Evolutionary conservation across 2,329 filamentous ascomycete species (phyloP), one percentile per base, ranked within the genome.

Genomic region (Acephala macrosclerotiorum): DNA sequence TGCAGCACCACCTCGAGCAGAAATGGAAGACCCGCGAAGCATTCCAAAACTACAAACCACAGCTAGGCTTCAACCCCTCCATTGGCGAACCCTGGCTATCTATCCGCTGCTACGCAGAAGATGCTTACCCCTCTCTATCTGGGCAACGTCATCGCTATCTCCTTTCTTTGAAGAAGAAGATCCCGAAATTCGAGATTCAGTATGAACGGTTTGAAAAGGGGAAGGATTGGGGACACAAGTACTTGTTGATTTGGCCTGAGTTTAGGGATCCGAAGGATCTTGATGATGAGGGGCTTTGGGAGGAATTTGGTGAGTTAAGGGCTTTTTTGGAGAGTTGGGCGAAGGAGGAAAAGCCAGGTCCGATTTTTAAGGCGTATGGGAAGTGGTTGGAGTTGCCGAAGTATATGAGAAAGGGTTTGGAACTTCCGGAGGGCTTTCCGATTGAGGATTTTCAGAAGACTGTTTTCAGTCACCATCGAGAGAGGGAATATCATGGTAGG

Each of bases 61-160:
- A 58, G 20, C 33, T 63, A 18, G 61, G 53, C 22, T 63, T 22
- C 36, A 56, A 63, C 40, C 38, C 40, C 1, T 20, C 18, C 6
- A 58, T 55, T 26, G 61, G 53, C n/a, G 61, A 58, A 22, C 61
- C 61, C 7, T 63, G 61, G 61, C 36, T 63, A 18, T 38, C 61
- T 12, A n/a, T 58, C 12, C 53, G 61, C 11, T 63, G 12, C 22
- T 63, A 63, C 36, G 53, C 38, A 16, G 18, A 35, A 7, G 53
- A 63, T 35, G n/a, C 53, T 1, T 63, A 58, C 29, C 53, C 53
- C 5, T 38, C 61, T 22, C 22, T 63, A 3, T 47, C 20, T 6
- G 57, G 57, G 2, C 16, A 8, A 8, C 18, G n/a, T 20, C 16
- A 22, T 47, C 42, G 42, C 6, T 47, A 47, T 18, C 14, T 47